Percentiles rank a stretch among this genome's conserved stretches.
Evolutionary conservation across 177 flowering plant species (phyloP).

Genomic region (Vitis hybrid): DNA sequence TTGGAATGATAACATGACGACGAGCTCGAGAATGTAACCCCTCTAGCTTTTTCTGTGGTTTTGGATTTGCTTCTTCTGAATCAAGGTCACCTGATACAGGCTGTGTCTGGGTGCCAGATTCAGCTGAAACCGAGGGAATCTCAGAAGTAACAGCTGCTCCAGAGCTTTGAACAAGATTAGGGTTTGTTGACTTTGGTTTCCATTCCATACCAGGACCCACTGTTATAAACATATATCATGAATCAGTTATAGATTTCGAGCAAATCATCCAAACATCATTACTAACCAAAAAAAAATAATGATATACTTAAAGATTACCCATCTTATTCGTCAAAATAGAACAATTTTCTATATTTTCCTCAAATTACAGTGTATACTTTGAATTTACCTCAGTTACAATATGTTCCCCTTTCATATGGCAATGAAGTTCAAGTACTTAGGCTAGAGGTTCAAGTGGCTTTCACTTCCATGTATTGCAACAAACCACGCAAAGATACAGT

Average conservation of each 20-base stretch:
- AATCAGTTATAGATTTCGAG: not conserved
- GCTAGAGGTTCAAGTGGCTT: too few relatives aligned
- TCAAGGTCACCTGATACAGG: constrained; percentile 23
- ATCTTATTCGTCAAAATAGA: not conserved
- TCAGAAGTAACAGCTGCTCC: constrained; percentile 39
- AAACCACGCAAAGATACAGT: too few relatives aligned
- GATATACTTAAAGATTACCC: not conserved
- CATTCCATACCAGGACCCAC: constrained; percentile 69
- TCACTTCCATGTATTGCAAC: not conserved
- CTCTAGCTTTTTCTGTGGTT: constrained; percentile 59
- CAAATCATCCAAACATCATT: constrained; percentile 5
- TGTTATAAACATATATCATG: constrained; percentile 12
- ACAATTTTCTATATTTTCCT: too few relatives aligned
- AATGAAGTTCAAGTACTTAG: too few relatives aligned
- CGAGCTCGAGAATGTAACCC: constrained; percentile 48
- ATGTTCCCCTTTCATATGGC: too few relatives aligned
- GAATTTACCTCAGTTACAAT: too few relatives aligned
- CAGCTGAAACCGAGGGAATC: constrained; percentile 24
- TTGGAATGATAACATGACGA: constrained; percentile 80
- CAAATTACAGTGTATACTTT: too few relatives aligned
- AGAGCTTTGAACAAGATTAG: constrained; percentile 37
- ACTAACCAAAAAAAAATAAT: not conserved
- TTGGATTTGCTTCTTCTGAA: constrained; percentile 41
- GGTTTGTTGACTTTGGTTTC: constrained; percentile 66
- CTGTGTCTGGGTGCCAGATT: constrained; percentile 25